Base-by-base conservation (phyloP, 108 stramenopile genomes). In the Cylindrotheca closterium region DNA sequence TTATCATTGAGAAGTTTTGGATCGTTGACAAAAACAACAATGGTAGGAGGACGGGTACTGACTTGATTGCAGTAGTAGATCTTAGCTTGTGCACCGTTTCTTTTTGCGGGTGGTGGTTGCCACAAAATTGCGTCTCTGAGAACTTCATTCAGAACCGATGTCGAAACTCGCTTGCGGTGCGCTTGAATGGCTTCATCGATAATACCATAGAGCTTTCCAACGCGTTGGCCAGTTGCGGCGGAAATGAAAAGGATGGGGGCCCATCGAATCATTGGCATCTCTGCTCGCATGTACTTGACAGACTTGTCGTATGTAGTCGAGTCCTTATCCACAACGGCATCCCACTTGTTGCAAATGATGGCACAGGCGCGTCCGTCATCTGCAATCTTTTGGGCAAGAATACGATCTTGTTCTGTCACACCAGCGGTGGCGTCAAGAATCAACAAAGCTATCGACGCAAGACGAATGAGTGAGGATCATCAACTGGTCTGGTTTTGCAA, bases 261-360 rank as follows among this genome's bases (percentile, higher is more conserved):
- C 95, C 95, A 98, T 19, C 86, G 84, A 49, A 96, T 86, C 47
- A 89, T 86, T 1, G 94, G 83, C 22, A 98, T 71, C 76, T 94
- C 91, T 37, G 86, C 84, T 22, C 89, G 84, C 26, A 96, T 80
- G 55, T 96, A 96, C 52, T 88, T 83, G 59, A 95, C 84, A 12
- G 91, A 82, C 54, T 87, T 83, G 68, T 88, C 83, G 57, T 89
- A 91, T 10, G 91, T 91, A 19, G 57, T 71, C 18, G 86, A 87
- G 68, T 96, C 96, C 79, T 97, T 92, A 65, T 97, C 95, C 26
- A 96, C 91, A 17, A 97, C 93, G 8, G 89, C 87, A 67, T 99
- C 99, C 96, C 96, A 97, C 79, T 99, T 99, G 82, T 99, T 99
- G 63, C 91, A 88, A 47, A 97, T 79, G 49, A 99, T 91, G 22